Evolutionary conservation across 208 protist genomes (phyloP), one percentile per base, ranked within the genome.

Genomic region (Wallacemonas rigidus): DNA sequence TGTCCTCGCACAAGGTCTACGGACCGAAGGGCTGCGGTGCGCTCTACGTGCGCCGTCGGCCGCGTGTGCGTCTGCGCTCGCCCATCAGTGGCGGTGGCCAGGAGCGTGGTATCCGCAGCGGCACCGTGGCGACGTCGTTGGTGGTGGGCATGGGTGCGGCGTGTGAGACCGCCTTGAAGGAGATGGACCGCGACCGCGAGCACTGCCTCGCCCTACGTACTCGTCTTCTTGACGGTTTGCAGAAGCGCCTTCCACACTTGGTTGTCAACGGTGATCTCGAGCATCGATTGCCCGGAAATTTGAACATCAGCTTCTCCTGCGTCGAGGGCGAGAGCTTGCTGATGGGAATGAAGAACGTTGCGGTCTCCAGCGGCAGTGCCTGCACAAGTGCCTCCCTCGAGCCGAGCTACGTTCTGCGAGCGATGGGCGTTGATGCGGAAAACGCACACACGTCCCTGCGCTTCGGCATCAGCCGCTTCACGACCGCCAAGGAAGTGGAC

Each of bases 331-430:
- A 99, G 81, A 97, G 90, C 47, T 76, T 99, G 47, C 86, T 99
- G 45, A 99, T 99, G 98, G 98, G 96, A 0, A 97, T 99, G 76
- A 99, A 99, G 80, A 83, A 97, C 45, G 84, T 99, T 41, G 98
- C 98, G 1, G 89, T 98, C 45, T 98, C 93, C 5, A 98, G 93
- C 65, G 98, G 98, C n/a, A 98, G 90, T 71, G 99, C 99, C 1
- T 99, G 99, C 89, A 99, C 99, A 8, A 99, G 95, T 56, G 98
- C 98, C 39, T 99, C 98, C 4, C 85, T 99, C 17, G 99, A 99
- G 88, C 98, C 99, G 35, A 99, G 95, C 54, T 99, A 99, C 79
- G 99, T 99, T 0, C 90, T 99, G 14, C 91, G 98, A 44, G 98
- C 99, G 6, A 88, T 99, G n/a, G 98, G 98, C 67, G 88, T 99